A percentile compares a stretch with the other conserved stretches of the same genome.
Evolutionary conservation across 345 rosid genomes (phyloP).

Genomic region (Salix koriyanagi): DNA sequence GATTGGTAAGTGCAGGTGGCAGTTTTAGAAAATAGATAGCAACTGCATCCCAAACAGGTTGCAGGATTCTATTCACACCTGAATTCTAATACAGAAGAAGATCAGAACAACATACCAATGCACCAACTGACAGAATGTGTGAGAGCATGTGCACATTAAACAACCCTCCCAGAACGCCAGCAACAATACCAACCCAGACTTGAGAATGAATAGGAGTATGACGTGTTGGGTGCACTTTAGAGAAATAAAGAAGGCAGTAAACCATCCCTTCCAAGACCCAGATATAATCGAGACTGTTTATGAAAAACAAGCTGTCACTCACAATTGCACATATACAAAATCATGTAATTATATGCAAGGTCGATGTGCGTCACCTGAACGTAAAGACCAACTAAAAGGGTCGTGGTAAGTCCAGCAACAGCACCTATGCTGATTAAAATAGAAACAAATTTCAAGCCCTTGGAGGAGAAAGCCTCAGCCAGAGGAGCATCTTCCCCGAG

Average conservation of each 20-base stretch:
- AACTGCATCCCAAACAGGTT: neutral
- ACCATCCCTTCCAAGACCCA: constrained; percentile 96
- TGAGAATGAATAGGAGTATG: constrained; percentile 91
- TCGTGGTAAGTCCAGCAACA: constrained; percentile 93
- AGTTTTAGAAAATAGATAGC: neutral
- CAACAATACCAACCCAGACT: constrained; percentile 89
- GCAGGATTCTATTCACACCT: neutral
- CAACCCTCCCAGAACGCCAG: constrained; percentile 69
- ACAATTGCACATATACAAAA: constrained; percentile 3
- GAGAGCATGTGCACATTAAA: constrained; percentile 77
- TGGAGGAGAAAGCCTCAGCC: constrained; percentile 74
- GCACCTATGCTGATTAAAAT: constrained; percentile 85
- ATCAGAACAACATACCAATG: constrained; percentile 56
- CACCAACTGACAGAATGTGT: constrained; percentile 92
- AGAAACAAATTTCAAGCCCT: constrained; percentile 80
- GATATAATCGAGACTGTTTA: constrained; percentile 82
- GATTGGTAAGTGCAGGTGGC: neutral
- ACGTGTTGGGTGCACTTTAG: constrained; percentile 72
- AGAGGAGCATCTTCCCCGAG: constrained; percentile 91
- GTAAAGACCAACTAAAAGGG: constrained; percentile 92
- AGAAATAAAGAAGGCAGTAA: constrained; percentile 80
- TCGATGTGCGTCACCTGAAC: constrained; percentile 68
- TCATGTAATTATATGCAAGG: constrained; percentile 2
- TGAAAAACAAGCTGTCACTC: constrained; percentile 23
- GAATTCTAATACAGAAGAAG: neutral